These are phyloP conservation scores for Rheum nobile DNA, from an alignment of 148 eudicot genomes.

Conservation along the genomic window DNA sequence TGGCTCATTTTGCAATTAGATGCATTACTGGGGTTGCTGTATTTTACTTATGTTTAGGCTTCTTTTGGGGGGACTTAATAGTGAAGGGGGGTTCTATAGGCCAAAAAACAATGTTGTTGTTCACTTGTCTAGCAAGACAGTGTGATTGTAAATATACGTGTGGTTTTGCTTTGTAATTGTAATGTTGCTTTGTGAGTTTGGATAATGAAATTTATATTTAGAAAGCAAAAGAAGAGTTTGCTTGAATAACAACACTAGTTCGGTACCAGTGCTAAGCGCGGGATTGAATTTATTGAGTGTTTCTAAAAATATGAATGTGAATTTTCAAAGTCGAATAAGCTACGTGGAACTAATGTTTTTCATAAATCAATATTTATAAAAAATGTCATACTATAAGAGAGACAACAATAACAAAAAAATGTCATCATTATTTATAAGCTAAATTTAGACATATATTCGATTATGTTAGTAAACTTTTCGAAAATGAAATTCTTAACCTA, in stretches of 20 bases:
- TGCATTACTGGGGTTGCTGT: background rate
- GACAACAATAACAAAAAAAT: no score
- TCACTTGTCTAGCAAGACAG: background rate
- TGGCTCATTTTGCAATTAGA: background rate
- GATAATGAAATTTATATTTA: background rate
- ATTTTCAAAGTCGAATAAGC: no score
- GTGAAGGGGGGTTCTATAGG: background rate
- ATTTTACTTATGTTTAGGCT: background rate
- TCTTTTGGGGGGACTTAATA: background rate
- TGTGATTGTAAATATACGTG: background rate
- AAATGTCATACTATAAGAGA: no score
- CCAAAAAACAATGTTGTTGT: background rate
- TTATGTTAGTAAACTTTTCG: no score
- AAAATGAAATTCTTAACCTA: no score
- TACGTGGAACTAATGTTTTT: no score
- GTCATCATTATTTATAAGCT: no score
- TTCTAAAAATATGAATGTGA: no score
- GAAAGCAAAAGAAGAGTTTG: background rate
- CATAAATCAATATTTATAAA: no score
- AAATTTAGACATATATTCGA: no score
- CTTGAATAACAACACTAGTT: background rate
- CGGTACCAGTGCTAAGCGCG: no score
- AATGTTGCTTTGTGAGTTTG: background rate
- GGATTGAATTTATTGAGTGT: no score
- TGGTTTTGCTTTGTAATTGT: constrained; percentile 2